Evolutionary conservation across 2,329 filamentous ascomycete species (phyloP).

Genomic region (Fusarium secorum): DNA sequence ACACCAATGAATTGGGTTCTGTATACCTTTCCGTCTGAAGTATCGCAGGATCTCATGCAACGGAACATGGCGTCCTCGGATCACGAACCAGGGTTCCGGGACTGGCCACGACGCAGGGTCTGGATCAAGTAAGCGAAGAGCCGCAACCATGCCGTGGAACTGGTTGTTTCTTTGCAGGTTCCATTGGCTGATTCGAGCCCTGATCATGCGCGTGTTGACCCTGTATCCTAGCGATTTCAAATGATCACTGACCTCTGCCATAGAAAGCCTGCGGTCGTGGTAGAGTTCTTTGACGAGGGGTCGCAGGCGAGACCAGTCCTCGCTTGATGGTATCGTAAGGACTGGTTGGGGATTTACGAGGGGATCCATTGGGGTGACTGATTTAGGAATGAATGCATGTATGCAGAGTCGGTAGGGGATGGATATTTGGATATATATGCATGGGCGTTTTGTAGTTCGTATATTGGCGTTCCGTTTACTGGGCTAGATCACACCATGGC

Average conservation of each 20-base stretch:
- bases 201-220: neutral
- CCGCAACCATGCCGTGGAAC: neutral
- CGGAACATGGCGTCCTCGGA: neutral
- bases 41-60: neutral
- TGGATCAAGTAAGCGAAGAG: neutral
- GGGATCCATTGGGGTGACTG: neutral
- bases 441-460: neutral
- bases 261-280: neutral
- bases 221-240: neutral
- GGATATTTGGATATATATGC: neutral
- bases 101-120: neutral
- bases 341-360: neutral
- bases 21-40: neutral
- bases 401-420: neutral
- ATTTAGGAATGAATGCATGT: neutral
- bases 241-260: neutral
- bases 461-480: neutral
- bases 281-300: neutral
- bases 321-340: neutral
- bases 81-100: neutral
- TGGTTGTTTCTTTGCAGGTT: neutral
- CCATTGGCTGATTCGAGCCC: neutral
- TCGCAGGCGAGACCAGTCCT: neutral
- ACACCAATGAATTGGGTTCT: neutral
- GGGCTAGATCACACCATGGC: neutral